A percentile compares a stretch with the other conserved stretches of the same genome.
phyloP scores from a whole-genome alignment of 2,329 filamentous ascomycete genomes.

The Alternaria gansuensis region DNA sequence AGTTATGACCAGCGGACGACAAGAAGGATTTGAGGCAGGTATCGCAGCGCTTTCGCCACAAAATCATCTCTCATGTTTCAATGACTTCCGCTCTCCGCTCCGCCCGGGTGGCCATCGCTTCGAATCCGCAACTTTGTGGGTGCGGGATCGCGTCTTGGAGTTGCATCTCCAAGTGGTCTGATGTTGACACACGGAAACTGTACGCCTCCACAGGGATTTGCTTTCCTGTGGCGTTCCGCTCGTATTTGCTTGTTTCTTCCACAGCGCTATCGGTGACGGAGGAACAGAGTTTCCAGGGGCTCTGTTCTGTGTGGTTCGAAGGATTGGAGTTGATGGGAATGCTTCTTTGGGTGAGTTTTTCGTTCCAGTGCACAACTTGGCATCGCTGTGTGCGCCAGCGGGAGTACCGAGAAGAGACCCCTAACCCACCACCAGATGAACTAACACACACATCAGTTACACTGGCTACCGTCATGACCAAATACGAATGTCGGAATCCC shows the following conservation, averaged over 20 bases:
- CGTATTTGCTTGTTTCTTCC: conserved; percentile 39
- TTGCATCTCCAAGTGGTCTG: conserved; percentile 23
- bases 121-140: conserved; percentile 6
- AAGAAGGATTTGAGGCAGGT: conserved; percentile 4
- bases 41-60: background rate
- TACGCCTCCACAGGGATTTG: conserved; percentile 15
- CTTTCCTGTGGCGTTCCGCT: conserved; percentile 33
- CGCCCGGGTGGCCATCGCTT: conserved; percentile 6
- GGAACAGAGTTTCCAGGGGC: conserved; percentile 2
- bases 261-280: conserved; percentile 10
- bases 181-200: conserved; percentile 31
- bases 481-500: background rate
- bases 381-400: background rate
- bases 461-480: background rate
- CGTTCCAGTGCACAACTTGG: conserved; percentile 6
- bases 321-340: background rate
- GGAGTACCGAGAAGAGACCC: background rate
- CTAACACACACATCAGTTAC: conserved; percentile 1
- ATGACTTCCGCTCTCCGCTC: conserved; percentile 13
- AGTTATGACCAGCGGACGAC: conserved; percentile 4
- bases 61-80: conserved; percentile 4
- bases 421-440: background rate
- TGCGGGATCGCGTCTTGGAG: conserved; percentile 11
- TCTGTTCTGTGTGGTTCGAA: background rate
- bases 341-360: conserved; percentile 7